Evolutionary conservation across 148 eudicot genomes (phyloP).

Genomic region (Oxyria digyna): DNA sequence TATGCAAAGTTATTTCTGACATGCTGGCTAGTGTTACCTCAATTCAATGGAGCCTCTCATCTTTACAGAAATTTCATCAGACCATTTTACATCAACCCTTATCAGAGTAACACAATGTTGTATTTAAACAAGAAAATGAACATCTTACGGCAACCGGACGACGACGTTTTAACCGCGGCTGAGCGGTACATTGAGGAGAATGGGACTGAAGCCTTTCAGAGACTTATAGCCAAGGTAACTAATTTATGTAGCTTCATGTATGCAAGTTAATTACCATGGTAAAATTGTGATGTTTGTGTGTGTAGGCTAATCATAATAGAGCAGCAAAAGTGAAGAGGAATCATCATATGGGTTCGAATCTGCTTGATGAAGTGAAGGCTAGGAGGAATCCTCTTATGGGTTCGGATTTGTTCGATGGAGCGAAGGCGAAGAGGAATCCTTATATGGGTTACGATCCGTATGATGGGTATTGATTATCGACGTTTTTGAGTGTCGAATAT

Average conservation of each 20-base stretch:
- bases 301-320: slow-evolving; percentile 9
- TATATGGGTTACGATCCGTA: slow-evolving; percentile 27
- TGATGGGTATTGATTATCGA: not conserved
- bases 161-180: slow-evolving; percentile 30
- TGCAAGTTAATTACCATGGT: no score
- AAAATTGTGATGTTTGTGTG: no score
- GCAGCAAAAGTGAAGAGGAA: slow-evolving; percentile 33
- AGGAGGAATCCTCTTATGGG: slow-evolving; percentile 29
- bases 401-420: slow-evolving; percentile 16
- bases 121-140: slow-evolving; percentile 27
- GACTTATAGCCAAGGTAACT: slow-evolving; percentile 32
- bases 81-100: slow-evolving; percentile 35
- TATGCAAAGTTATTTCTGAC: slow-evolving; percentile 36
- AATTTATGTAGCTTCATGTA: not conserved
- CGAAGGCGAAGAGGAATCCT: slow-evolving; percentile 21
- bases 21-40: slow-evolving; percentile 48
- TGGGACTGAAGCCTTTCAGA: slow-evolving; percentile 41
- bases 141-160: slow-evolving; percentile 27
- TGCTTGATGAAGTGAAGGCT: slow-evolving; percentile 4
- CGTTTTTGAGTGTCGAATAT: no score
- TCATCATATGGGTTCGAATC: slow-evolving; percentile 28
- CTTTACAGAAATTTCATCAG: slow-evolving; percentile 34
- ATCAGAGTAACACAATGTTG: slow-evolving; percentile 23
- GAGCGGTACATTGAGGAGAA: slow-evolving; percentile 41
- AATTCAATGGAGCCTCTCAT: slow-evolving; percentile 47